Evolutionary conservation across 176 grass and related monocot genomes (phyloP).

Genomic region (Saccharum officinarum): DNA sequence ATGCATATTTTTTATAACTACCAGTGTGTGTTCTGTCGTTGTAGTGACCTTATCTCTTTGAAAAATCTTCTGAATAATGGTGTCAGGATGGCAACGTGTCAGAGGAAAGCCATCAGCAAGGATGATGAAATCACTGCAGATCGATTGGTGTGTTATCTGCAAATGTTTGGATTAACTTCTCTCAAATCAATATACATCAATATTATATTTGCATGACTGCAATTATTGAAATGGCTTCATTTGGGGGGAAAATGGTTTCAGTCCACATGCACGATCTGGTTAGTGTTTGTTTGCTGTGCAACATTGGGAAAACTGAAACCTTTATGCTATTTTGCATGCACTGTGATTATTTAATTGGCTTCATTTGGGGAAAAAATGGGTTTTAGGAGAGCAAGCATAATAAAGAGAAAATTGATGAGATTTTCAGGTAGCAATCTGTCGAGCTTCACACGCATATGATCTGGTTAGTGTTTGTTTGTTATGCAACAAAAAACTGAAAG

Average conservation of each 20-base stretch:
- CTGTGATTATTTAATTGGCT: neutral
- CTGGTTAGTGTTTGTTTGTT: neutral
- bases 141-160: constrained; percentile 19
- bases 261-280: neutral
- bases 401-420: neutral
- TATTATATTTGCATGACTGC: neutral
- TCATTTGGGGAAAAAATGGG: neutral
- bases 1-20: neutral
- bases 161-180: neutral
- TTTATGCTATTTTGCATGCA: neutral
- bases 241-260: neutral
- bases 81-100: constrained; percentile 7
- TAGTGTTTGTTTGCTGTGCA: neutral
- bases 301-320: neutral
- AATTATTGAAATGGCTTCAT: neutral
- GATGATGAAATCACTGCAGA: neutral
- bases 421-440: neutral
- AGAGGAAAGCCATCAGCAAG: constrained; percentile 3
- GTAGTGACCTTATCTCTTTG: neutral
- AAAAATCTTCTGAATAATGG: neutral
- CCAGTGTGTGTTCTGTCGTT: neutral
- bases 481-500: too few species aligned
- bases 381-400: neutral
- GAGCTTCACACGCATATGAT: neutral
- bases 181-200: neutral